These are phyloP conservation scores for Xerocomellus chrysenteron DNA, from an alignment of 768 basidiomycete species.

Conservation along the genomic window DNA sequence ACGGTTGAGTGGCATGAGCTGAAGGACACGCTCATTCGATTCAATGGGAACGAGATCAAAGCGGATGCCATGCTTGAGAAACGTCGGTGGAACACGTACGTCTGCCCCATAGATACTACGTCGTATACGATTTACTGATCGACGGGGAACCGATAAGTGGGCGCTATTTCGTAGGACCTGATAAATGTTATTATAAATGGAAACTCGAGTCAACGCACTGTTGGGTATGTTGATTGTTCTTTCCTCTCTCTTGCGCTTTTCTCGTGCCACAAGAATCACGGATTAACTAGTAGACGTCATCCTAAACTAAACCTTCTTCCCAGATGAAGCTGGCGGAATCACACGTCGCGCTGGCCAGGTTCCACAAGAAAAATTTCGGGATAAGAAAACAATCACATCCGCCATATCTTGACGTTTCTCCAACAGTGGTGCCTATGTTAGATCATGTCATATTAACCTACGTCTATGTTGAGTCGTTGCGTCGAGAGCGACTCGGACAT, in stretches of 20 bases:
- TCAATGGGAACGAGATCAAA: slow-evolving; percentile 30
- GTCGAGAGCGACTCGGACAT: slow-evolving; percentile 23
- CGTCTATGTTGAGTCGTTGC: slow-evolving; percentile 27
- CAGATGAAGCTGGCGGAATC: slow-evolving; percentile 24
- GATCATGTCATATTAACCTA: slow-evolving; percentile 30
- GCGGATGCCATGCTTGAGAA: slow-evolving; percentile 24
- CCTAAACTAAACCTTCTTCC: background rate
- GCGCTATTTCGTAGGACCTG: slow-evolving; percentile 34
- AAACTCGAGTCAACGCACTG: slow-evolving; percentile 27
- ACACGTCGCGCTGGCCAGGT: slow-evolving; percentile 14
- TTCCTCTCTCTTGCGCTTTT: background rate
- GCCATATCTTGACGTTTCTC: slow-evolving; percentile 28
- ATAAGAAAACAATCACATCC: slow-evolving; percentile 22
- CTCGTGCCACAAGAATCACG: background rate
- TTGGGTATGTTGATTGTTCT: slow-evolving; percentile 18
- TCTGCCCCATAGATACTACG: background rate
- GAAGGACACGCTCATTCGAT: slow-evolving; percentile 28
- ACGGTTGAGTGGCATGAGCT: slow-evolving; percentile 35
- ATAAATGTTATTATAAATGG: slow-evolving; percentile 37
- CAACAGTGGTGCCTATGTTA: slow-evolving; percentile 19
- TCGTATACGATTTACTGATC: background rate
- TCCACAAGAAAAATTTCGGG: slow-evolving; percentile 25
- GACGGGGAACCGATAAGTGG: slow-evolving; percentile 17
- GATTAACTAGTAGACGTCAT: background rate
- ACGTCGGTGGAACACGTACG: slow-evolving; percentile 25